phyloP scores from a whole-genome alignment of 768 basidiomycete genomes.

The Kwoniella newhampshirensis region DNA sequence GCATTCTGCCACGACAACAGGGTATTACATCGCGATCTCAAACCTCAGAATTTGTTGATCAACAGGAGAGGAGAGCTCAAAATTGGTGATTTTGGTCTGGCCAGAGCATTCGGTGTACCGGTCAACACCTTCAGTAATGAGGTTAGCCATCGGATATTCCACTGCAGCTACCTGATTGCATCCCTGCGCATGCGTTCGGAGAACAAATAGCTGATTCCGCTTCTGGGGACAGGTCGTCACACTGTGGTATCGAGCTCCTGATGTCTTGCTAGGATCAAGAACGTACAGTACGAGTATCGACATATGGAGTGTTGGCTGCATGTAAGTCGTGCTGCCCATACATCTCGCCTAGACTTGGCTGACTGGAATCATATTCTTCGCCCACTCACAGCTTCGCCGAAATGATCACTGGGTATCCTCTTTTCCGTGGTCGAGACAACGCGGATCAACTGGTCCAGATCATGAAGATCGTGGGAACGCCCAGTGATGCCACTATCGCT shows the following conservation, averaged over 20 bases:
- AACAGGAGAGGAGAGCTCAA: slow-evolving; percentile 96
- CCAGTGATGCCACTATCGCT: slow-evolving; percentile 78
- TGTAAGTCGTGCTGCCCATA: slow-evolving; percentile 54
- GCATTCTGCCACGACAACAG: slow-evolving; percentile 99
- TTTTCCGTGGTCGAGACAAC: slow-evolving; percentile 95
- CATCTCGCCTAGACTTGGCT: no score
- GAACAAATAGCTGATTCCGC: slow-evolving; percentile 3
- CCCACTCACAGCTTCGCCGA: slow-evolving; percentile 85
- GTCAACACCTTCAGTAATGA: slow-evolving; percentile 99
- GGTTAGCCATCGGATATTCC: slow-evolving; percentile 42
- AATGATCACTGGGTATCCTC: slow-evolving; percentile 95
- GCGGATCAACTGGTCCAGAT: slow-evolving; percentile 97
- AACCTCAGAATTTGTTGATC: slow-evolving; percentile 97
- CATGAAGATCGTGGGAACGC: slow-evolving; percentile 94
- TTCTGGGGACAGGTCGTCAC: slow-evolving; percentile 72
- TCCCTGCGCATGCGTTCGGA: background rate
- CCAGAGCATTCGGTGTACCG: slow-evolving; percentile 95
- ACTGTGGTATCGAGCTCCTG: slow-evolving; percentile 97
- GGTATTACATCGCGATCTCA: slow-evolving; percentile 94
- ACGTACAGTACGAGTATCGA: slow-evolving; percentile 99
- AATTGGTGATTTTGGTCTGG: slow-evolving; percentile 95
- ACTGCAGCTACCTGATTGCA: background rate
- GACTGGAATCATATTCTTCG: no score
- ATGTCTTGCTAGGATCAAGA: slow-evolving; percentile 91
- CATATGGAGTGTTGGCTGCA: slow-evolving; percentile 98